These are phyloP conservation scores for Mycena floridula DNA, from an alignment of 768 basidiomycete genomes.

Conservation along the genomic window DNA sequence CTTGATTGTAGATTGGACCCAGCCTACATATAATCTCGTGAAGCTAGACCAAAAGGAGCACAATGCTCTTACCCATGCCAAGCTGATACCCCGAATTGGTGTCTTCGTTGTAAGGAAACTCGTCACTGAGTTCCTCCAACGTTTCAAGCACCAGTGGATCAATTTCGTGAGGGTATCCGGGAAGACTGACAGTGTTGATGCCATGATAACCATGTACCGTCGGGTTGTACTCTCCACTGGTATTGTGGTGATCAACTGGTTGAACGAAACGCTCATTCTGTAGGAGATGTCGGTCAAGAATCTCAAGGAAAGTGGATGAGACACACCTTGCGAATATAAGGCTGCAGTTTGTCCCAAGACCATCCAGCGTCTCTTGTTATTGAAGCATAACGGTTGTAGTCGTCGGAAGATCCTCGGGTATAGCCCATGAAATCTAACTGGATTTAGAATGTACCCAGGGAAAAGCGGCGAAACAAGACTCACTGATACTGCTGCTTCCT, in stretches of 20 bases:
- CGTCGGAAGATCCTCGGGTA: slow-evolving; percentile 19
- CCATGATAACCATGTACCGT: slow-evolving; percentile 19
- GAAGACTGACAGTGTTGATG: slow-evolving; percentile 14
- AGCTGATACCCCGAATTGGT: slow-evolving; percentile 24
- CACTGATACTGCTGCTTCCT: slow-evolving; percentile 15
- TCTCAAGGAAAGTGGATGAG: neutral
- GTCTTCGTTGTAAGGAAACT: slow-evolving; percentile 28
- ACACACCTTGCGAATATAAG: slow-evolving; percentile 17
- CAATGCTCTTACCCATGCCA: slow-evolving; percentile 18
- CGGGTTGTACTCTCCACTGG: slow-evolving; percentile 19
- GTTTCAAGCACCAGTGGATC: slow-evolving; percentile 17
- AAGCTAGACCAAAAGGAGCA: neutral
- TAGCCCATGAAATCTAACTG: slow-evolving; percentile 17
- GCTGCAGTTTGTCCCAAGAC: slow-evolving; percentile 20
- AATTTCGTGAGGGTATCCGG: slow-evolving; percentile 9
- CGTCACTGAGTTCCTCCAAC: slow-evolving; percentile 12
- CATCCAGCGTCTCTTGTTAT: slow-evolving; percentile 20
- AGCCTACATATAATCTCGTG: slow-evolving; percentile 14
- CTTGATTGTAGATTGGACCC: slow-evolving; percentile 20
- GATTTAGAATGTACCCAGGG: neutral
- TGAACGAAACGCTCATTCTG: slow-evolving; percentile 13
- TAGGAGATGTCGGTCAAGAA: neutral
- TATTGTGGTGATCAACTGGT: slow-evolving; percentile 17
- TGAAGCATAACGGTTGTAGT: slow-evolving; percentile 18
- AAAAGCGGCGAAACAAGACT: neutral